phyloP scores from a whole-genome alignment of 345 rosid species.

The Citrus glauca region DNA sequence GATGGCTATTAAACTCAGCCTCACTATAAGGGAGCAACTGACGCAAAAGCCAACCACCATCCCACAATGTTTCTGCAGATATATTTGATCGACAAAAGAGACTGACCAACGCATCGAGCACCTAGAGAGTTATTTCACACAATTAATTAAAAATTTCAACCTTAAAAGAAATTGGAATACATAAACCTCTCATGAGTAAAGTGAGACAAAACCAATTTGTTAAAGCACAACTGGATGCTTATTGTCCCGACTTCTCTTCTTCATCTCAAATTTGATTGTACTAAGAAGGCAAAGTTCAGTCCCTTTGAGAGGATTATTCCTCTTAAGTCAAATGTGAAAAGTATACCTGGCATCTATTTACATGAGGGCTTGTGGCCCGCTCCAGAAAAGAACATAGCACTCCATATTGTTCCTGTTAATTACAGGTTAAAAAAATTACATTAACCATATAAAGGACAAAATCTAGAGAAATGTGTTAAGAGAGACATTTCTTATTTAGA shows the following conservation, averaged over 20 bases:
- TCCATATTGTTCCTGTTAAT: slow-evolving; percentile 69
- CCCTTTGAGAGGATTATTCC: neutral
- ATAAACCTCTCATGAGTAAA: neutral
- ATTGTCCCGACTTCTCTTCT: neutral
- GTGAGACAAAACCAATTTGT: neutral
- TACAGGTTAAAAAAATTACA: slow-evolving; percentile 7
- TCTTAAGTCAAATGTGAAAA: neutral
- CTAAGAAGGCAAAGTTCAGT: neutral
- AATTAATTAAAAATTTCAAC: neutral
- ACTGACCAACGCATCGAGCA: slow-evolving; percentile 81
- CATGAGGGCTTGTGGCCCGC: slow-evolving; percentile 50
- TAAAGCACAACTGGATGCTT: neutral
- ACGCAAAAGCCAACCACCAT: slow-evolving; percentile 97
- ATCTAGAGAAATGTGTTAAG: too few species aligned
- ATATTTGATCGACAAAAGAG: slow-evolving; percentile 83
- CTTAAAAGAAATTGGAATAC: neutral
- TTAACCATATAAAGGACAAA: neutral
- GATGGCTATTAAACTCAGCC: slow-evolving; percentile 76
- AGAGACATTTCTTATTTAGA: neutral
- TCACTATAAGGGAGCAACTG: slow-evolving; percentile 90
- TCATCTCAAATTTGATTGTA: neutral
- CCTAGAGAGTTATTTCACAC: slow-evolving; percentile 42
- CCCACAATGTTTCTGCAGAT: slow-evolving; percentile 92
- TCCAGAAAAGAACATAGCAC: slow-evolving; percentile 42
- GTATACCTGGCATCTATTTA: slow-evolving; percentile 77